These are phyloP conservation scores for Cercospora zeae-maydis DNA, from an alignment of 2,329 filamentous ascomycete genomes.

Conservation along the genomic window DNA sequence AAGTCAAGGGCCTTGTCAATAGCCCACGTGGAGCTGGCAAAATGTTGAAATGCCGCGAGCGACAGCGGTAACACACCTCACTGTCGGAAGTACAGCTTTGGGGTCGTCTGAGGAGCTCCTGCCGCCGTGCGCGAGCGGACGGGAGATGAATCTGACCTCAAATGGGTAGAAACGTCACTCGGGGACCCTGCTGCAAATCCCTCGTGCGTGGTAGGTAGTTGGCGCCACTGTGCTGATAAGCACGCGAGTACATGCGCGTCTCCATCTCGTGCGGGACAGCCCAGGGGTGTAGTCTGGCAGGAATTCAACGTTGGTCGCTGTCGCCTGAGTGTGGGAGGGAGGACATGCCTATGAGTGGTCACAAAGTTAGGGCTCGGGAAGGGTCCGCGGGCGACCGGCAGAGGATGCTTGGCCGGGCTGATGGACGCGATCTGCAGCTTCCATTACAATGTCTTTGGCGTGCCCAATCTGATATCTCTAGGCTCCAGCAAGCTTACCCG, in stretches of 20 bases:
- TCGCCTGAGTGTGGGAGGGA: neutral
- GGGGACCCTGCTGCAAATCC: neutral
- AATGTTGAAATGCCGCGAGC: too few relatives aligned
- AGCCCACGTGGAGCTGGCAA: too few relatives aligned
- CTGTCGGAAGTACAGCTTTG: neutral
- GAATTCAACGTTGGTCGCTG: neutral
- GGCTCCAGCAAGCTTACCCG: neutral
- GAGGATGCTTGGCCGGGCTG: neutral
- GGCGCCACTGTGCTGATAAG: neutral
- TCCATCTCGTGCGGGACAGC: neutral
- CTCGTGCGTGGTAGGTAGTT: neutral
- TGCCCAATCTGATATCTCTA: neutral
- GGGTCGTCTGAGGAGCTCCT: neutral
- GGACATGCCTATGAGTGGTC: neutral
- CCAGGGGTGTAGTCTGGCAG: neutral
- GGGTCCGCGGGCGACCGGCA: neutral
- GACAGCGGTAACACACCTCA: neutral
- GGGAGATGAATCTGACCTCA: neutral
- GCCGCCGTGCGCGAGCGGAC: neutral
- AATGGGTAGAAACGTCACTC: neutral
- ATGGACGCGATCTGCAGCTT: neutral
- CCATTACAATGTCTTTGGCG: neutral
- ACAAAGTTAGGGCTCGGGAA: neutral
- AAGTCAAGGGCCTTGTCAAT: too few relatives aligned
- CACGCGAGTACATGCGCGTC: neutral